Conservation (phyloP, 2,329 filamentous ascomycete genomes). For the Ceratocystis ficicola region DNA sequence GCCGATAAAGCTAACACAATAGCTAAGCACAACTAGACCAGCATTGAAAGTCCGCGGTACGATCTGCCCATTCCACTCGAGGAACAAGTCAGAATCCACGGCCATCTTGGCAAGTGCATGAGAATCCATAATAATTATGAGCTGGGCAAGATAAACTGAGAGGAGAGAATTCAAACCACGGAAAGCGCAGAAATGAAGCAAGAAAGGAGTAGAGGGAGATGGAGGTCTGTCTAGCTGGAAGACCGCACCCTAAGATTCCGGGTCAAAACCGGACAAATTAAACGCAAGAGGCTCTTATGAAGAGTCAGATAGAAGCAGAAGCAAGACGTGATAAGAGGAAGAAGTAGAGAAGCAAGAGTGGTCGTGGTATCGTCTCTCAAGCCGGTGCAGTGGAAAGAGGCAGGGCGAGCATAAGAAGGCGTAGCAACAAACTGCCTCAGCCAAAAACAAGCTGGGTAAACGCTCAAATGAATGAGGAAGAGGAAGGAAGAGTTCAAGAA, state of each 20-base stretch:
- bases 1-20: conserved; percentile 64
- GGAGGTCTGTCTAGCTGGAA: background rate
- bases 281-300: background rate
- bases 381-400: too few relatives aligned
- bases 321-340: too few relatives aligned
- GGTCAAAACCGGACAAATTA: background rate
- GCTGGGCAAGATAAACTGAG: too few relatives aligned
- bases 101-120: background rate
- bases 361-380: too few relatives aligned
- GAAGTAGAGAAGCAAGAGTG: too few relatives aligned
- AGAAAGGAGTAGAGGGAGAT: background rate
- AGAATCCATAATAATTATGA: background rate
- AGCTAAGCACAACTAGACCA: conserved; percentile 59
- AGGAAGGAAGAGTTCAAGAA: background rate
- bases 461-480: background rate
- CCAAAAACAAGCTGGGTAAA: background rate
- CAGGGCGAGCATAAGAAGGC: background rate
- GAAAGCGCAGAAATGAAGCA: background rate
- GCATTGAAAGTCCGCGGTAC: conserved; percentile 41
- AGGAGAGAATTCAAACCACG: background rate
- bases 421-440: background rate
- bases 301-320: too few relatives aligned
- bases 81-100: conserved; percentile 28
- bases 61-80: conserved; percentile 34
- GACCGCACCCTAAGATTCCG: background rate